Base-by-base conservation (phyloP, 257 asterid genomes). In the Fraxinus quadrangulata region DNA sequence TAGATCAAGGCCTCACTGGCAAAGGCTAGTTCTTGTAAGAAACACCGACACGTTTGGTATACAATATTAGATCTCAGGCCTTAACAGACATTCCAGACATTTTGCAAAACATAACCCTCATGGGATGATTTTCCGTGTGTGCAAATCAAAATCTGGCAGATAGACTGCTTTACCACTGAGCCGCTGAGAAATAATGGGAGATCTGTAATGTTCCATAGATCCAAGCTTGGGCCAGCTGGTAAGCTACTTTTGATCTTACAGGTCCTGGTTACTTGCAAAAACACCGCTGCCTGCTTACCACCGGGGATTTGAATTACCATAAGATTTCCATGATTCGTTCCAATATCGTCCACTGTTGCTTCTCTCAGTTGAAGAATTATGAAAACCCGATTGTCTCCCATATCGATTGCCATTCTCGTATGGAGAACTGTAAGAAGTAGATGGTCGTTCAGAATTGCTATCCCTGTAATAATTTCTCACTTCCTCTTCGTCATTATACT, bases 401-500 rank as follows among this genome's bases (percentile, higher is more conserved):
- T 85, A 79, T 73, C 81, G 79, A 75, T 79, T 74, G 59, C 89
- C 88, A 81, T 83, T 83, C 9, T 79, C 93, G 31, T 23, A 84
- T 47, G 94, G 89, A 78, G 92, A 88, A 75, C 83, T 82, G 84
- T 90, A 86, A 79, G 81, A 88, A 75, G 92, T 88, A 28, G 94
- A 92, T 51, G 92, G 73, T 73, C 77, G 81, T 31, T 84, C 84
- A 65, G 88, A 82, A 67, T 77, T 79, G 85, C 81, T 77, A 33
- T 84, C 85, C 72, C 83, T 74, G 81, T 79, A 24, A 36, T 71
- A 49, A 69, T 84, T 86, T 83, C 92, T 84, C 17, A 75, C 77
- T 84, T 90, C 91, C 87, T 91, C 97, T 71, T 88, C 96, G 7
- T 71, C 39, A 37, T 94, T 87, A 65, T 94, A 91, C 49, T 87